These are phyloP conservation scores for Paraphaeosphaeria sporulosa DNA, from an alignment of 2,329 filamentous ascomycete species.

Conservation along the genomic window DNA sequence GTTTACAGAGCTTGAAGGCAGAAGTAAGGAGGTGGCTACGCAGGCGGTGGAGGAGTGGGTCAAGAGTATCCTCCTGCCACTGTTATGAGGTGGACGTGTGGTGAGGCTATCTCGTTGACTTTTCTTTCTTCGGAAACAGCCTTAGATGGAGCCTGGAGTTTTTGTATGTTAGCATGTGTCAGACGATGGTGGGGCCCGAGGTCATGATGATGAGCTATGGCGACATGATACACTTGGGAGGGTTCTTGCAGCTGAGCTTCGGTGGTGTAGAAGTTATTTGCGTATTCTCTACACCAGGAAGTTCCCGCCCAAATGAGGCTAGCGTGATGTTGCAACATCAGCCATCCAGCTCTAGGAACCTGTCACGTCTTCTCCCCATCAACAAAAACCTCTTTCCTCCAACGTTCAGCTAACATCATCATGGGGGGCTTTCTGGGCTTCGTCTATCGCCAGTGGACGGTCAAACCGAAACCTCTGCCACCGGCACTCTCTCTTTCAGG, in stretches of 20 bases:
- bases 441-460: constrained; percentile 21
- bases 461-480: constrained; percentile 23
- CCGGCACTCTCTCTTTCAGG: constrained; percentile 41
- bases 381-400: background rate
- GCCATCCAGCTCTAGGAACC: too few species aligned
- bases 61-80: constrained; percentile 3
- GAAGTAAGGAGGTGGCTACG: constrained; percentile 26
- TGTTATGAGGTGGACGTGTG: background rate
- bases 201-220: background rate
- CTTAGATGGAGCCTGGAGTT: background rate
- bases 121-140: background rate
- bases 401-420: background rate
- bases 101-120: background rate
- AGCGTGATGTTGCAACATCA: background rate
- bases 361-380: background rate
- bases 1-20: constrained; percentile 15
- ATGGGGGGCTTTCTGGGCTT: constrained; percentile 27
- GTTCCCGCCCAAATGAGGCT: background rate
- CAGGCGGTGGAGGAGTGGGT: constrained; percentile 11
- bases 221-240: background rate
- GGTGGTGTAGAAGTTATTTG: too few species aligned
- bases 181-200: background rate
- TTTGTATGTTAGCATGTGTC: background rate
- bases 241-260: background rate
- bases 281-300: background rate